phyloP scores from a whole-genome alignment of 768 basidiomycete species.

The Boletellus ananas region DNA sequence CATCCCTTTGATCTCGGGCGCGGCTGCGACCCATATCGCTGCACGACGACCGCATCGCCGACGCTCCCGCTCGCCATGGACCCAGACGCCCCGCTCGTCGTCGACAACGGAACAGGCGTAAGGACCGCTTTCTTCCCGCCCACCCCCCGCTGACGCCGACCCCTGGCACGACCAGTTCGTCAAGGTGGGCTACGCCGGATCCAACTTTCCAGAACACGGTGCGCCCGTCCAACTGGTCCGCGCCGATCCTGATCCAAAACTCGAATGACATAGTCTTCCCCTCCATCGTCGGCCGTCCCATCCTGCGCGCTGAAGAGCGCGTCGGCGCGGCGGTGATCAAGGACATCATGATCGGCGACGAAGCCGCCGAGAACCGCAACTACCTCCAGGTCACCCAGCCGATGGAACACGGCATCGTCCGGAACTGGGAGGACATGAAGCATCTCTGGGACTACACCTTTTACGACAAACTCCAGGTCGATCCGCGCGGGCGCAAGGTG shows the following conservation, averaged over 20 bases:
- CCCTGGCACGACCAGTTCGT: slow-evolving; percentile 60
- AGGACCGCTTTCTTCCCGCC: slow-evolving; percentile 26
- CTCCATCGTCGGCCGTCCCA: slow-evolving; percentile 94
- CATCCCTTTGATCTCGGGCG: neutral
- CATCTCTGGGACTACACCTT: slow-evolving; percentile 99
- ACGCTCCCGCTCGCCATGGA: slow-evolving; percentile 23
- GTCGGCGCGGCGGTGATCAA: slow-evolving; percentile 83
- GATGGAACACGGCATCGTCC: slow-evolving; percentile 98
- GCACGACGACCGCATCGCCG: neutral
- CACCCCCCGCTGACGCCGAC: neutral
- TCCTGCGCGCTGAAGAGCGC: slow-evolving; percentile 95
- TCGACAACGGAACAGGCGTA: slow-evolving; percentile 89
- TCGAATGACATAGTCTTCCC: slow-evolving; percentile 68
- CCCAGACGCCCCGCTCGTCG: slow-evolving; percentile 55
- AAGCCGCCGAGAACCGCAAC: slow-evolving; percentile 89
- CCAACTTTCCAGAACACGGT: slow-evolving; percentile 96
- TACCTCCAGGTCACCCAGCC: slow-evolving; percentile 97
- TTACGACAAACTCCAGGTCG: slow-evolving; percentile 87
- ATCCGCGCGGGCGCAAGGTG: slow-evolving; percentile 84
- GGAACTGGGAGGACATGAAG: slow-evolving; percentile 99
- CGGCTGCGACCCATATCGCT: neutral
- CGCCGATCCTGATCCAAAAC: neutral
- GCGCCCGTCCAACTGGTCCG: slow-evolving; percentile 14
- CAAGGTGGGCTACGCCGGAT: slow-evolving; percentile 87
- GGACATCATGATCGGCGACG: slow-evolving; percentile 98